These are phyloP conservation scores for Eucalyptus tenuipes DNA, from an alignment of 345 rosid genomes.

Conservation along the genomic window DNA sequence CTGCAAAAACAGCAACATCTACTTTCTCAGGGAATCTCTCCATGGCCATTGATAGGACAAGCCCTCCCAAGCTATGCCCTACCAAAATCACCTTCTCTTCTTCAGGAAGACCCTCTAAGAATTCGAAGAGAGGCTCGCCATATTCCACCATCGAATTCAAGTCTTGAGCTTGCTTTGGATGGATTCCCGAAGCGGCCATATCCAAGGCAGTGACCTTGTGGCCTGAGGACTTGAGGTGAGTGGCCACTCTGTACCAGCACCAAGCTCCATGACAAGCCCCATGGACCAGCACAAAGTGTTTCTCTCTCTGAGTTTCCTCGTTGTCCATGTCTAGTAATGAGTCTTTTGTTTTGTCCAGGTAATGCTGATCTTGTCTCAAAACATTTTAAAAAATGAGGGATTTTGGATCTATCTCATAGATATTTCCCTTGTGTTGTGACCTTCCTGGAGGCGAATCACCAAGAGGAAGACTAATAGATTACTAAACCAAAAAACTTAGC, in stretches of 20 bases:
- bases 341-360: not conserved
- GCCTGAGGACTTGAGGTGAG: constrained; percentile 6
- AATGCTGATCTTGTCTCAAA: not conserved
- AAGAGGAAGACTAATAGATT: not conserved
- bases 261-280: constrained; percentile 23
- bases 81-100: constrained; percentile 26
- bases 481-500: not conserved
- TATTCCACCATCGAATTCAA: constrained; percentile 12
- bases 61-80: constrained; percentile 30
- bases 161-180: constrained; percentile 12
- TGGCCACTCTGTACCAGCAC: constrained; percentile 23
- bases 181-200: constrained; percentile 13
- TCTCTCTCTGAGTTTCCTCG: not conserved
- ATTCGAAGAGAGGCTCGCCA: constrained; percentile 16
- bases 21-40: constrained; percentile 30
- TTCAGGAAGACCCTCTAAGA: constrained; percentile 7
- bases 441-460: not conserved
- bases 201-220: constrained; percentile 15
- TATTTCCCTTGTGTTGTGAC: not conserved
- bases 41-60: constrained; percentile 18
- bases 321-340: not conserved
- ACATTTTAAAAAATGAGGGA: not conserved
- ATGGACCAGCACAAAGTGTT: constrained; percentile 6
- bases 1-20: constrained; percentile 8
- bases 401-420: not conserved